Base-by-base conservation (phyloP, 371 early-diverging fungal genomes). In the Coemansia sp. region DNA sequence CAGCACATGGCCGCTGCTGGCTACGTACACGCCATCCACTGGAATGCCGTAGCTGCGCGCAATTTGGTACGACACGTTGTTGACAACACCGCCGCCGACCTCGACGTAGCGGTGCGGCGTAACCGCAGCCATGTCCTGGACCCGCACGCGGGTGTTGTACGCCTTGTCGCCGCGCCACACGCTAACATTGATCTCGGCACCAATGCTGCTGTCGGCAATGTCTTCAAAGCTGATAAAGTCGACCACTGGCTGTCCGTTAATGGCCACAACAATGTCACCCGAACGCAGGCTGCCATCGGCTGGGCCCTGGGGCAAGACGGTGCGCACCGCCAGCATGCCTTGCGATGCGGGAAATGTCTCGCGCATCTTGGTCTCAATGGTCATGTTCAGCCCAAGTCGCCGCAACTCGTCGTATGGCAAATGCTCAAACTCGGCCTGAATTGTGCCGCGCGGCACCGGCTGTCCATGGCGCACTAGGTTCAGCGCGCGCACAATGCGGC, bases 21-120 rank as follows among this genome's bases (percentile, higher is more conserved):
- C 86, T 3, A 97, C 90, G 61, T 88, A 94, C 2, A 94, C 90
- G 40, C 95, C 97, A 35, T 93, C 94, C 0, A 72, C 75, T 1
- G 85, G 76, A 11, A 86, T 77, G 34, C 76, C 76, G 65, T 81
- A 87, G 45, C 78, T 77, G 39, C 86, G 76, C 5, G 89, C 89
- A 1, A 88, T 72, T 72, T 88, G 87, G 71, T 86, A 88, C 33
- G 81, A 81, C 11, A 92, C 82, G 3, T 94, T 89, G 72, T 90
- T 92, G 26, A 94, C 90, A 9, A 95, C 94, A 4, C 85, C 82
- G 41, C 95, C 97, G 49, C 96, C 96, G 36, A 94, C 81, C 68
- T 94, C 92, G 14, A 97, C 70, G 55, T 82, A 88, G 7, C 82
- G 75, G 66, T 81, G 74, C 1, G 93, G 92, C 34, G 90, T 89